phyloP scores from a whole-genome alignment of 768 basidiomycete genomes.

The Lyophyllum shimeji region DNA sequence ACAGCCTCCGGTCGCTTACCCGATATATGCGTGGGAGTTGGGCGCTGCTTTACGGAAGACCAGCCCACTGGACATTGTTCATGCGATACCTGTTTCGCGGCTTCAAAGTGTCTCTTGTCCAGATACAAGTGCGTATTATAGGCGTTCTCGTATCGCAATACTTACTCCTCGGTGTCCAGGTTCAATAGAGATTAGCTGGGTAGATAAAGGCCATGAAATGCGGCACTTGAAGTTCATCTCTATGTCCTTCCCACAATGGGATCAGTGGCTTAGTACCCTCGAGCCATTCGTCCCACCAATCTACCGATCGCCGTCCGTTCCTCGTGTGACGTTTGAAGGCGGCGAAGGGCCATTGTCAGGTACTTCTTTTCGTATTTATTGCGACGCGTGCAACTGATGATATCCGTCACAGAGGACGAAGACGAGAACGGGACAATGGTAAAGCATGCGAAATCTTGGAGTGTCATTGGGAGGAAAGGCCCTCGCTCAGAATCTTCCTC shows the following conservation, averaged over 20 bases:
- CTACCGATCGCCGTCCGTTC: constrained; percentile 20
- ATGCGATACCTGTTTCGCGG: constrained; percentile 28
- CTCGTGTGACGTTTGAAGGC: constrained; percentile 12
- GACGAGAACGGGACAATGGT: constrained; percentile 20
- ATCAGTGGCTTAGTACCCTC: constrained; percentile 27
- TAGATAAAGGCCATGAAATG: constrained; percentile 18
- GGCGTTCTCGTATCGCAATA: not conserved
- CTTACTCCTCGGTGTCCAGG: constrained; percentile 16
- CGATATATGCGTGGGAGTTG: constrained; percentile 36
- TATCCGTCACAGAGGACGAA: constrained; percentile 20
- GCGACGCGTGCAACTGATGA: not conserved
- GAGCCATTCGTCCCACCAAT: constrained; percentile 28
- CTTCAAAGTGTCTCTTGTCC: constrained; percentile 26
- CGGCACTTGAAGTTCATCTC: constrained; percentile 21
- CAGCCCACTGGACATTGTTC: constrained; percentile 26
- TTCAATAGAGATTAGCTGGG: constrained; percentile 33
- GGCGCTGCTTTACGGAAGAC: constrained; percentile 32
- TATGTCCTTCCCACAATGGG: constrained; percentile 23
- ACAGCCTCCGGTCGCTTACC: constrained; percentile 23
- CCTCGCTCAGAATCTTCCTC: constrained; percentile 37
- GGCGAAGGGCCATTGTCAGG: constrained; percentile 19
- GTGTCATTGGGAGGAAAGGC: constrained; percentile 37
- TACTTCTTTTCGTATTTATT: not conserved
- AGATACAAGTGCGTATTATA: constrained; percentile 25
- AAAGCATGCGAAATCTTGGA: constrained; percentile 35